Base-by-base conservation (phyloP, 75 land plant genomes). In the Cupressus sempervirens region DNA sequence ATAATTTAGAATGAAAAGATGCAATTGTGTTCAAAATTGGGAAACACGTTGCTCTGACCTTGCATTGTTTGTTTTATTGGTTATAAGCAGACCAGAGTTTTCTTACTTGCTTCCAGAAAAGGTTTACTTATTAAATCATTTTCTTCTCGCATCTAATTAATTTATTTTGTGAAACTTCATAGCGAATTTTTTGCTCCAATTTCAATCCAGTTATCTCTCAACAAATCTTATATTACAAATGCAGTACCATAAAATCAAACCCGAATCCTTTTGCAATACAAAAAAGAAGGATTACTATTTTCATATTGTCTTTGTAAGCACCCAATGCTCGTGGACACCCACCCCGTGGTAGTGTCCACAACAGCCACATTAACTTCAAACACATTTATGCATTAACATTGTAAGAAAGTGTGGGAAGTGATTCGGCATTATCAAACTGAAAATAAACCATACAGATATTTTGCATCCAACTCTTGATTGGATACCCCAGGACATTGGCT, bases 391-490 rank as follows among this genome's bases (percentile, higher is more conserved):
- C 46, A 43, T 30, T 77, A 77, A 40, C 46, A 43, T 12, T 77
- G 50, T 46, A 40, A 77, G 48, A 77, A 40, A 77, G 8, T 26
- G 81, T 43, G 10, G 29, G 41, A 77, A 45, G 45, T 77, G 46
- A 77, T 77, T 43, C 26, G 46, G 29, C 1, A 77, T 35, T 15
- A 77, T 77, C 43, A 11, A 40, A 77, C 43, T 77, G 36, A 7
- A 26, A 23, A 77, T 77, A 43, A 43, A 43, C 29, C 41, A 77
- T 43, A 9, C 11, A 40, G 29, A 77, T 43, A 45, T 43, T 77
- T 77, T 77, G 46, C 10, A 77, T 77, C 80, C 46, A 77, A 77
- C 15, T 77, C 80, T 77, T 41, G 46, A 77, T 43, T 77, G 46
- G 46, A 40, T 18, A 77, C 30, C 16, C 23, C 41, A 40, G 23